Evolutionary conservation across 208 protist species (phyloP).

Genomic region (Crithidia expoeki): DNA sequence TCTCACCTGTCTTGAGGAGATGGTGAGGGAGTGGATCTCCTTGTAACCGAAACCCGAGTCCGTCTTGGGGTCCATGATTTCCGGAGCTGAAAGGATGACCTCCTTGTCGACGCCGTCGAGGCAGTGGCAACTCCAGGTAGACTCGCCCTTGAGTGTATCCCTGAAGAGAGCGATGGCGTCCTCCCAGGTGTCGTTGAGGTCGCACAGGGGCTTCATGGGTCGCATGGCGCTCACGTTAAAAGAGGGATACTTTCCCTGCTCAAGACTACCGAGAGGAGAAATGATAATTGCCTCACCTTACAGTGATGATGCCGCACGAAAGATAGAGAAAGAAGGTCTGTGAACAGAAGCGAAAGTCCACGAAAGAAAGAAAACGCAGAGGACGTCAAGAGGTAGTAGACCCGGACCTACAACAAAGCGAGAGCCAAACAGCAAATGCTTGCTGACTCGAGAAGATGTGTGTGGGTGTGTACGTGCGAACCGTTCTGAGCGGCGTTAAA

Average conservation of each 20-base stretch:
- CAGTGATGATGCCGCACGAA: too few relatives aligned
- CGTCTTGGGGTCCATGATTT: constrained; percentile 90
- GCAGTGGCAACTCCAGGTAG: constrained; percentile 68
- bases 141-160: constrained; percentile 34
- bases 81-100: constrained; percentile 75
- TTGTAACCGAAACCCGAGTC: constrained; percentile 76
- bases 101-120: constrained; percentile 72
- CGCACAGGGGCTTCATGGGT: constrained; percentile 42
- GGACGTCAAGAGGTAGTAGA: neutral
- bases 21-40: constrained; percentile 52
- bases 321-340: constrained; percentile 7
- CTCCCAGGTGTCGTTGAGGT: constrained; percentile 74
- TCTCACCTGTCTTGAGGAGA: constrained; percentile 45
- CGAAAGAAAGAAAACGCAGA: neutral
- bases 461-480: neutral
- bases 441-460: neutral
- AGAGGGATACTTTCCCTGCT: too few relatives aligned
- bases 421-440: neutral
- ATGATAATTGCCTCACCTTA: neutral
- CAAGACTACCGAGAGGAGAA: neutral
- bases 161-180: constrained; percentile 67
- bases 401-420: neutral
- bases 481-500: constrained; percentile 1
- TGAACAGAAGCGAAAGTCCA: constrained; percentile 8
- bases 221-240: constrained; percentile 19